Evolutionary conservation across 768 basidiomycete species (phyloP).

Genomic region (Leccinum sublutescens): DNA sequence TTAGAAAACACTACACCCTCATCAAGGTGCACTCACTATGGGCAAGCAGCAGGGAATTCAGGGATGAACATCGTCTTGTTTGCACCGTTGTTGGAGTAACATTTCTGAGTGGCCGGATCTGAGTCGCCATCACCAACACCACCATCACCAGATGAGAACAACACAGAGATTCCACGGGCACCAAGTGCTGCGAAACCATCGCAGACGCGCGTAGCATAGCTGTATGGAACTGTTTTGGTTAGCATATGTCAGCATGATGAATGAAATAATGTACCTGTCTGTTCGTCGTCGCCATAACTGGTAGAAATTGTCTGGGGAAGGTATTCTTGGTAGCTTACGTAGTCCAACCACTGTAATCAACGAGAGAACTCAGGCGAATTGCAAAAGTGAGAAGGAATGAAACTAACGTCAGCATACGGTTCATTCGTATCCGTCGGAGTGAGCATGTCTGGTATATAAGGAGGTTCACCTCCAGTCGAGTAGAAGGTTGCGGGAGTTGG

Average conservation of each 20-base stretch:
- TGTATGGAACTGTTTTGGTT: conserved; percentile 46
- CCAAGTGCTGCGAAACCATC: conserved; percentile 62
- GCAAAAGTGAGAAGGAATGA: neutral
- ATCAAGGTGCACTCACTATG: conserved; percentile 39
- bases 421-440: conserved; percentile 47
- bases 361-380: neutral
- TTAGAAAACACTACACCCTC: neutral
- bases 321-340: conserved; percentile 42
- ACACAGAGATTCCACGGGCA: conserved; percentile 60
- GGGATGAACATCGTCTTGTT: conserved; percentile 56
- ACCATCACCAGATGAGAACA: conserved; percentile 64
- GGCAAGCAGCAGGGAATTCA: conserved; percentile 60
- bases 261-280: conserved; percentile 46
- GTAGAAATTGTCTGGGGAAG: conserved; percentile 66
- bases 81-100: conserved; percentile 56
- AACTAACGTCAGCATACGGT: conserved; percentile 44
- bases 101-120: conserved; percentile 51
- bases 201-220: conserved; percentile 60
- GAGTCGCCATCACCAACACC: conserved; percentile 69
- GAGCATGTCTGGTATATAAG: conserved; percentile 49
- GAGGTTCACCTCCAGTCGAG: conserved; percentile 63
- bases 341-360: conserved; percentile 58
- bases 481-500: conserved; percentile 61
- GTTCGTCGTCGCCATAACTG: conserved; percentile 72
- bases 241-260: neutral